Evolutionary conservation across 495 filamentous ascomycete genomes (phyloP), one percentile per base, ranked within the genome.

Genomic region (Lichina pygmaea): DNA sequence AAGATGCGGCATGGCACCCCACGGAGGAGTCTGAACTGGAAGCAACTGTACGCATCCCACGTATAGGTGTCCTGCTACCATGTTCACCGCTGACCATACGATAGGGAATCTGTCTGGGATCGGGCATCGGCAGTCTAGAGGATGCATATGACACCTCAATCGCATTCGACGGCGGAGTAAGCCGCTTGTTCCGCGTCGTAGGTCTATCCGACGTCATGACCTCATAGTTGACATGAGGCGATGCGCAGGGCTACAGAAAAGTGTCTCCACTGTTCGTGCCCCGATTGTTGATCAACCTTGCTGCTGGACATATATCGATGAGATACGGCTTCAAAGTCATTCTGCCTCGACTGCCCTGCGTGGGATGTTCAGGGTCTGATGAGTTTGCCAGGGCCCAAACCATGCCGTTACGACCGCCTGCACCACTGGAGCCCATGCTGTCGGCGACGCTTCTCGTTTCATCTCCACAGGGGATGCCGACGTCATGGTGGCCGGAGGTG

Each of bases 301-400:
- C 78, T 2, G 89, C 89, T 11, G 89, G 89, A 0, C 86, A 97
- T 58, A 75, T 95, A 44, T 81, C 86, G 31, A 93, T 94, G 75
- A 80, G 75, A 54, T 74, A 85, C 63, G 78, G 81, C n/a, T 75
- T 97, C 54, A 77, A 72, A 58, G 72, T 73, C 8, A 34, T 15
- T 34, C 10, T 38, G 0, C 36, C 5, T 46, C 13, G 36, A 12
- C 13, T 17, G 33, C 16, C 33, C 12, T 32, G 8, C 0, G 12
- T 6, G 17, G 12, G 17, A 17, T 17, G 30, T 34, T 10, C 32
- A 42, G n/a, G 4, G 24, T 13, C 44, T 47, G 8, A 34, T 2
- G 16, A 13, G 15, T 17, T 15, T n/a, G 34, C 32, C 59, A 82
- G 59, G 89, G 89, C 3, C 89, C 89, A 3, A 92, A 89, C 51